Percentiles rank a stretch among this genome's conserved stretches.
Evolutionary conservation across 2,329 filamentous ascomycete species (phyloP).

Genomic region (Ophiocordyceps robertsii): DNA sequence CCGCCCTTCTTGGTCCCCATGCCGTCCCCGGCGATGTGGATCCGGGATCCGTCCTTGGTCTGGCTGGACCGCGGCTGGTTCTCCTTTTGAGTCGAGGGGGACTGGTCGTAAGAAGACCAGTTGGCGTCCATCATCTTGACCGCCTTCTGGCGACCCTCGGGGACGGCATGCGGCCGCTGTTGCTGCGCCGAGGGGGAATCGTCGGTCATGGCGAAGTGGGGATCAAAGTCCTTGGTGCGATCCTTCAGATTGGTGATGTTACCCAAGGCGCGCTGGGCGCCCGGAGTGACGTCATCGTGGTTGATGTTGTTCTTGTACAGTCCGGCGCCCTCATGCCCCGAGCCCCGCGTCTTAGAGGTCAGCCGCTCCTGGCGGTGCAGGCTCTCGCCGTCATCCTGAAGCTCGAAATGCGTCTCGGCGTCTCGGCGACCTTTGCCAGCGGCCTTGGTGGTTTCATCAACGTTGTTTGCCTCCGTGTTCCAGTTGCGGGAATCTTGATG

Average conservation of each 20-base stretch:
- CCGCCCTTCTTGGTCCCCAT: conserved; percentile 50
- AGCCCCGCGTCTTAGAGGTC: conserved; percentile 33
- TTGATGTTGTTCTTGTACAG: conserved; percentile 67
- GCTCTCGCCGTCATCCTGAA: conserved; percentile 60
- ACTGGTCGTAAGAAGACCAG: conserved; percentile 43
- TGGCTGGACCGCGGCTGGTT: conserved; percentile 32
- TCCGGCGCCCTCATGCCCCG: conserved; percentile 45
- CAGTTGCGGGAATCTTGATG: conserved; percentile 66
- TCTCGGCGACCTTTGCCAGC: conserved; percentile 62
- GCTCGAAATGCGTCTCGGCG: conserved; percentile 70
- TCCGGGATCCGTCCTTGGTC: conserved; percentile 24
- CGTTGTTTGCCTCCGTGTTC: conserved; percentile 48
- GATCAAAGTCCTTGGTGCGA: conserved; percentile 62
- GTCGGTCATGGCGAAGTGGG: conserved; percentile 68
- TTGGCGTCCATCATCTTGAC: conserved; percentile 61
- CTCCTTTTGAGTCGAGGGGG: conserved; percentile 38
- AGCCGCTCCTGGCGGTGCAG: conserved; percentile 32
- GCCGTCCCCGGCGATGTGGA: conserved; percentile 44
- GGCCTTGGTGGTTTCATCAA: conserved; percentile 43
- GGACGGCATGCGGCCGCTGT: conserved; percentile 28
- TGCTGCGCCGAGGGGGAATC: conserved; percentile 37
- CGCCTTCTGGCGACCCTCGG: conserved; percentile 51
- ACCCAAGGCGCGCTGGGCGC: conserved; percentile 35
- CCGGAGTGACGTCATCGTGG: conserved; percentile 33
- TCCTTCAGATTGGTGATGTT: conserved; percentile 62